Evolutionary conservation across 495 filamentous ascomycete species (phyloP), one percentile per base, ranked within the genome.

Genomic region (Talaromyces stipitatus): DNA sequence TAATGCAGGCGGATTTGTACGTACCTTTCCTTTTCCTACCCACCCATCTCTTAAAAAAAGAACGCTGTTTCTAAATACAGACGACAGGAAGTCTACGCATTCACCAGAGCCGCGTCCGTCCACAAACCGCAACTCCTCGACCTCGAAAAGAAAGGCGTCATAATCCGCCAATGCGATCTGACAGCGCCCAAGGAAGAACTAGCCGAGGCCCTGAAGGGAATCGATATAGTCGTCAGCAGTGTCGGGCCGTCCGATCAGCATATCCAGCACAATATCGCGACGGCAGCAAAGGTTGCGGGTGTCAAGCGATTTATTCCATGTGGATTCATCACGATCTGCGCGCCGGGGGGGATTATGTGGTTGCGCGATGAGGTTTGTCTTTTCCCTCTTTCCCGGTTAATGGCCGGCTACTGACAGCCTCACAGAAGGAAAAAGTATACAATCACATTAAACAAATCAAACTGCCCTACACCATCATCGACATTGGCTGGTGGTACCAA

Each of bases 401-500:
- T 27, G 22, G 41, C 16, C 26, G 2, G 6, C 29, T 9, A 9
- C 23, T 51, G 27, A 51, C 12, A 23, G 1, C n/a, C 0, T 0
- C 30, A 28, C 54, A 80, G 77, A 84, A 84, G 74, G 77, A 82
- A 54, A 71, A 72, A 18, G 74, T 84, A 23, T 76, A 79, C 67
- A 76, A 81, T 55, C 74, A 78, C 56, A 74, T 84, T 63, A 77
- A 75, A 64, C 70, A 74, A 58, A 62, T 80, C 22, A 61, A 65
- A 54, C 68, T 85, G 24, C 78, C 80, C 24, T 85, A 82, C 69
- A 85, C 82, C 23, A 76, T 83, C 64, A 77, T 85, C 60, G 81
- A 85, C 60, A 74, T 83, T 43, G 82, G 82, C 48, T 83, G 73
- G 72, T 85, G 82, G 82, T 79, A 79, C 66, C 78, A 82, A 62